Conservation (phyloP, 2,329 filamentous ascomycete genomes). For the Paraphaeosphaeria sporulosa region DNA sequence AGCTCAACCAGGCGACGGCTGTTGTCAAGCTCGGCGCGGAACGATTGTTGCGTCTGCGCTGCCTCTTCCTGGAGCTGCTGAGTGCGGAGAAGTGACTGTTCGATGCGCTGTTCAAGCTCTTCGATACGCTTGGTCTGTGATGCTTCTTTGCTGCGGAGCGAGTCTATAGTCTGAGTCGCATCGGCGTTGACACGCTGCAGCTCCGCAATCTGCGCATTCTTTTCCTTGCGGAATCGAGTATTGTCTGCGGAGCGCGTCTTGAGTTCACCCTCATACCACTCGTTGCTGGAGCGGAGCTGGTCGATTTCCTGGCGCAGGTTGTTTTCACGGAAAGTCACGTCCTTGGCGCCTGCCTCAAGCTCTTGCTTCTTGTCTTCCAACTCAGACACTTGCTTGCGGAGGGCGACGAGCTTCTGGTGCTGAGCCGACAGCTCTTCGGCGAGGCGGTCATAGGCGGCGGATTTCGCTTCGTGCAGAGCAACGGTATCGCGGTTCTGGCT, state of each 20-base stretch:
- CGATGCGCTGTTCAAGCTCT: slow-evolving; percentile 83
- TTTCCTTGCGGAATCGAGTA: slow-evolving; percentile 92
- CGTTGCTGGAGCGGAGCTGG: slow-evolving; percentile 84
- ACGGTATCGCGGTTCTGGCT: slow-evolving; percentile 91
- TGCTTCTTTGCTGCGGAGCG: slow-evolving; percentile 79
- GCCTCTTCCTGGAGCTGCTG: slow-evolving; percentile 87
- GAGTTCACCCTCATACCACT: slow-evolving; percentile 91
- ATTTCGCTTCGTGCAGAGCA: slow-evolving; percentile 88
- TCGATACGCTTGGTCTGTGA: slow-evolving; percentile 82
- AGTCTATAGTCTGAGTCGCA: slow-evolving; percentile 76
- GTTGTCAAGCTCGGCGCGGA: slow-evolving; percentile 84
- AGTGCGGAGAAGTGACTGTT: slow-evolving; percentile 81
- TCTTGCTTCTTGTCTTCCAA: slow-evolving; percentile 86
- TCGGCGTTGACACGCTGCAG: slow-evolving; percentile 91
- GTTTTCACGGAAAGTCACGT: slow-evolving; percentile 89
- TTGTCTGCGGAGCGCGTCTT: slow-evolving; percentile 89
- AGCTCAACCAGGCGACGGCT: slow-evolving; percentile 82
- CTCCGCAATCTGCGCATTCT: slow-evolving; percentile 85
- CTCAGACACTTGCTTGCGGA: slow-evolving; percentile 80
- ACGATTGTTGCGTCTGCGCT: slow-evolving; percentile 82
- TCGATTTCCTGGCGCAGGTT: slow-evolving; percentile 90
- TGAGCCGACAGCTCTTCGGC: slow-evolving; percentile 86
- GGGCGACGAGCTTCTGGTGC: slow-evolving; percentile 84
- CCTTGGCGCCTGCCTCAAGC: slow-evolving; percentile 79
- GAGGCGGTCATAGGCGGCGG: slow-evolving; percentile 82